A percentile compares a stretch with the other conserved stretches of the same genome.
These are phyloP conservation scores for Diphasiastrum complanatum DNA, from an alignment of 83 land plant genomes.

Conservation along the genomic window DNA sequence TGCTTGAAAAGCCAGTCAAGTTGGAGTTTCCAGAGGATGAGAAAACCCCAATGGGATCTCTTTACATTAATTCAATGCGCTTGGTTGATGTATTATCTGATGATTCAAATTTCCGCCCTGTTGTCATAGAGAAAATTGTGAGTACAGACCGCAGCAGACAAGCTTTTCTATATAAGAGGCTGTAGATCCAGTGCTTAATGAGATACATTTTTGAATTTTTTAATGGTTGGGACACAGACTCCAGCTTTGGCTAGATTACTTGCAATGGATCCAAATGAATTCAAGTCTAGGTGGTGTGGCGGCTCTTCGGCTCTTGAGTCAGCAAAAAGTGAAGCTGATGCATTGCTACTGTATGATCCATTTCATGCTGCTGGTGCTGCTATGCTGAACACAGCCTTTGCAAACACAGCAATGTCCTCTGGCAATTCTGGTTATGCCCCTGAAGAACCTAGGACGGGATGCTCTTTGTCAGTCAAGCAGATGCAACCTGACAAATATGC, in stretches of 20 bases:
- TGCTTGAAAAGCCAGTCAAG: constrained; percentile 32
- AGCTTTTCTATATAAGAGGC: not conserved
- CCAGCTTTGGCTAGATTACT: constrained; percentile 56
- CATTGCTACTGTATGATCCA: constrained; percentile 60
- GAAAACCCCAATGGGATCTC: constrained; percentile 51
- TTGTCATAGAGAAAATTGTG: constrained; percentile 56
- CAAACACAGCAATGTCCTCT: constrained; percentile 7
- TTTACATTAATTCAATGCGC: constrained; percentile 74
- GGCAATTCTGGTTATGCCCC: constrained; percentile 9
- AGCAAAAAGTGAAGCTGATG: constrained; percentile 53
- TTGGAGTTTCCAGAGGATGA: constrained; percentile 20
- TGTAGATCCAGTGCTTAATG: not conserved
- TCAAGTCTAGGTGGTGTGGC: constrained; percentile 74
- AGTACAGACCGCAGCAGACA: constrained; percentile 15
- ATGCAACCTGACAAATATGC: constrained; percentile 45
- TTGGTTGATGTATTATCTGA: constrained; percentile 87
- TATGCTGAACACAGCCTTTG: constrained; percentile 33
- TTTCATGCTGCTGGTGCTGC: constrained; percentile 70
- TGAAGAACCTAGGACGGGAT: constrained; percentile 33
- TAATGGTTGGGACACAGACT: constrained; percentile 41
- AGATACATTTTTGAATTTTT: constrained; percentile 3
- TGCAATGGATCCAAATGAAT: constrained; percentile 57
- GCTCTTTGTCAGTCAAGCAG: constrained; percentile 23
- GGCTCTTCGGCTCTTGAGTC: constrained; percentile 32
- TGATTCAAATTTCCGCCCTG: constrained; percentile 84